A percentile compares a stretch with the other conserved stretches of the same genome.
phyloP scores from a whole-genome alignment of 352 stramenopile genomes.

The Globisporangium emineosum region DNA sequence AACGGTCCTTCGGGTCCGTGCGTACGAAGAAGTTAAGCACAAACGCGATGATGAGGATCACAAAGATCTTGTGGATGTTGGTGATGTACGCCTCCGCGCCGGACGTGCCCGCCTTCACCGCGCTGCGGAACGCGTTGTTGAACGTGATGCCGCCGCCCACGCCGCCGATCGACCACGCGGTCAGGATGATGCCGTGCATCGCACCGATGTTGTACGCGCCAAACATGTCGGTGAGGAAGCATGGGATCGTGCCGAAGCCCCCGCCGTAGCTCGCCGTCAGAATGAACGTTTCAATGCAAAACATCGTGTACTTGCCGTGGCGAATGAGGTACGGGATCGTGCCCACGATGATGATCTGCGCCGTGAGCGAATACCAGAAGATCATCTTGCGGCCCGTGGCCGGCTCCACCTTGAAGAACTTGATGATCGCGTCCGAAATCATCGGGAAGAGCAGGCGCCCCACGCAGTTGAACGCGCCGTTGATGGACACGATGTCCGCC shows the following conservation, averaged over 20 bases:
- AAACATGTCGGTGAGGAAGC: constrained; percentile 81
- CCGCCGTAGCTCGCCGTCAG: constrained; percentile 69
- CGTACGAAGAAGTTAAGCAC: constrained; percentile 59
- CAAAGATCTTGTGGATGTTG: constrained; percentile 65
- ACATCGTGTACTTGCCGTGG: constrained; percentile 50
- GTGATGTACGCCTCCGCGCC: constrained; percentile 55
- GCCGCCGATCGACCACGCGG: constrained; percentile 71
- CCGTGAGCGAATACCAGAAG: constrained; percentile 53
- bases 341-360: constrained; percentile 61
- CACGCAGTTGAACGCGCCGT: constrained; percentile 55
- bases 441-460: constrained; percentile 43
- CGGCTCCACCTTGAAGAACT: constrained; percentile 41
- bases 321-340: constrained; percentile 54
- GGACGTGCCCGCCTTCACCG: constrained; percentile 30
- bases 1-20: constrained; percentile 62
- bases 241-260: constrained; percentile 70
- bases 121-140: constrained; percentile 50
- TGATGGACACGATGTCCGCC: constrained; percentile 54
- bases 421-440: constrained; percentile 44
- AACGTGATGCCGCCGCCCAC: constrained; percentile 73
- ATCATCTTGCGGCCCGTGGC: constrained; percentile 55
- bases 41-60: constrained; percentile 52
- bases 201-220: constrained; percentile 79
- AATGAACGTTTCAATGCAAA: constrained; percentile 61
- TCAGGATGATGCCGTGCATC: constrained; percentile 75